Percentiles rank a stretch among this genome's conserved stretches.
These are phyloP conservation scores for Globisporangium cederbergense DNA, from an alignment of 352 stramenopile genomes.

Conservation along the genomic window DNA sequence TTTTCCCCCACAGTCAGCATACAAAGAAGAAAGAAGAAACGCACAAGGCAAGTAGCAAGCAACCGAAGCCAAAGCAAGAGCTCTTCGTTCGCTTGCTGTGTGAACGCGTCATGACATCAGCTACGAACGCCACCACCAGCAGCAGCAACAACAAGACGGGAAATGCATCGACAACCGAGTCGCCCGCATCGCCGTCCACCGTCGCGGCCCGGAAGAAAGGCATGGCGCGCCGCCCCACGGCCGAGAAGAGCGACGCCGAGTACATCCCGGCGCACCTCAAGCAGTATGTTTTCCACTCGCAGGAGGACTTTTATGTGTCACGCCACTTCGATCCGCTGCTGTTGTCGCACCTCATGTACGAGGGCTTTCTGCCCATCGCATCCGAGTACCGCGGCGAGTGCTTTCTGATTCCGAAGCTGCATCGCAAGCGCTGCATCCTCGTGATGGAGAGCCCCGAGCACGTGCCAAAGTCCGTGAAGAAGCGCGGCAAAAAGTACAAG, in stretches of 20 bases:
- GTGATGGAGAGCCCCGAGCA: slow-evolving; percentile 60
- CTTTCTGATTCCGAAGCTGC: slow-evolving; percentile 88
- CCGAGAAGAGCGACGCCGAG: slow-evolving; percentile 50
- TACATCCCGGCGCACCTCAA: slow-evolving; percentile 87
- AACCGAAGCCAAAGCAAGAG: neutral
- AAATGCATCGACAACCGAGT: neutral
- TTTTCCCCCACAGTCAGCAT: neutral
- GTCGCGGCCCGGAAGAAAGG: slow-evolving; percentile 11
- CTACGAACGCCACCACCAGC: neutral
- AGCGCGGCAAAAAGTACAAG: slow-evolving; percentile 85
- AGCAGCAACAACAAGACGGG: slow-evolving; percentile 1
- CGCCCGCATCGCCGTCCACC: slow-evolving; percentile 8
- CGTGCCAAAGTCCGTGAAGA: slow-evolving; percentile 88
- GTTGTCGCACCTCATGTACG: slow-evolving; percentile 89
- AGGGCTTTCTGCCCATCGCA: slow-evolving; percentile 94
- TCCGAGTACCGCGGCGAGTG: slow-evolving; percentile 65
- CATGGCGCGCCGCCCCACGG: neutral
- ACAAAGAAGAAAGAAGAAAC: neutral
- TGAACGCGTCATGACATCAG: slow-evolving; percentile 6
- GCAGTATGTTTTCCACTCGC: slow-evolving; percentile 86
- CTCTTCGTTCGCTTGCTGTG: neutral
- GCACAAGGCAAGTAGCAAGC: slow-evolving; percentile 5
- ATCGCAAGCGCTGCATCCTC: slow-evolving; percentile 88
- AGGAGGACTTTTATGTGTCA: slow-evolving; percentile 93
- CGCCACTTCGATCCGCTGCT: slow-evolving; percentile 86